These are phyloP conservation scores for Letharia columbiana DNA, from an alignment of 495 filamentous ascomycete species.

Conservation along the genomic window DNA sequence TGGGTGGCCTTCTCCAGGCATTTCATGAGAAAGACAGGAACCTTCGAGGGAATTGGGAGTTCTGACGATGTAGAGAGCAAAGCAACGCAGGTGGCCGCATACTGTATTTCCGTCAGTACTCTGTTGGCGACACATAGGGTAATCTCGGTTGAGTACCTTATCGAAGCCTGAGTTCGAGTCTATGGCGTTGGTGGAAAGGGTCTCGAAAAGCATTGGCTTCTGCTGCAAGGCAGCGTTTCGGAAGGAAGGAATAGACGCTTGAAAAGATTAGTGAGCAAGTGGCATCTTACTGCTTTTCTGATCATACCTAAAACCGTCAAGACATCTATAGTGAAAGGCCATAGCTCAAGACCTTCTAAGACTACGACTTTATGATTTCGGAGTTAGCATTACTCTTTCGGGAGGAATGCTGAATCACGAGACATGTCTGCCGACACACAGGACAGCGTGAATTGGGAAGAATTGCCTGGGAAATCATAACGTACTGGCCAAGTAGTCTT, in stretches of 20 bases:
- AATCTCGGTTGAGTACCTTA: constrained; percentile 29
- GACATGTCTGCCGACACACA: too few species aligned
- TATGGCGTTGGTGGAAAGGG: constrained; percentile 33
- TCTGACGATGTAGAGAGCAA: constrained; percentile 37
- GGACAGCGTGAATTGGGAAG: too few species aligned
- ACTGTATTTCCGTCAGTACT: constrained; percentile 27
- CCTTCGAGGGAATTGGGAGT: constrained; percentile 33
- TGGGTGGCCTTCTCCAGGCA: constrained; percentile 31
- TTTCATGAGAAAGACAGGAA: constrained; percentile 36
- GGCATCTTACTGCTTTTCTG: background rate
- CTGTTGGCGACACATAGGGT: background rate
- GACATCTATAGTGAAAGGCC: constrained; percentile 34
- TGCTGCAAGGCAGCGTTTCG: constrained; percentile 37
- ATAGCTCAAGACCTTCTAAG: constrained; percentile 39
- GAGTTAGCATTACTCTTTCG: too few species aligned
- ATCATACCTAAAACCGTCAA: constrained; percentile 36
- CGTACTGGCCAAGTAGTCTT: too few species aligned
- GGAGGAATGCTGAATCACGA: too few species aligned
- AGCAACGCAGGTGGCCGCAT: constrained; percentile 32
- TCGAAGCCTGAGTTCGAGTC: constrained; percentile 22
- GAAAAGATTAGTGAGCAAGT: constrained; percentile 6
- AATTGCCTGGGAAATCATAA: too few species aligned
- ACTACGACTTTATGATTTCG: constrained; percentile 24
- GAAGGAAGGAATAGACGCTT: constrained; percentile 30
- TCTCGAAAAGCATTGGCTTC: constrained; percentile 37